Evolutionary conservation across 306 rosid species (phyloP), one percentile per base, ranked within the genome.

Genomic region (Canavalia ensiformis): DNA sequence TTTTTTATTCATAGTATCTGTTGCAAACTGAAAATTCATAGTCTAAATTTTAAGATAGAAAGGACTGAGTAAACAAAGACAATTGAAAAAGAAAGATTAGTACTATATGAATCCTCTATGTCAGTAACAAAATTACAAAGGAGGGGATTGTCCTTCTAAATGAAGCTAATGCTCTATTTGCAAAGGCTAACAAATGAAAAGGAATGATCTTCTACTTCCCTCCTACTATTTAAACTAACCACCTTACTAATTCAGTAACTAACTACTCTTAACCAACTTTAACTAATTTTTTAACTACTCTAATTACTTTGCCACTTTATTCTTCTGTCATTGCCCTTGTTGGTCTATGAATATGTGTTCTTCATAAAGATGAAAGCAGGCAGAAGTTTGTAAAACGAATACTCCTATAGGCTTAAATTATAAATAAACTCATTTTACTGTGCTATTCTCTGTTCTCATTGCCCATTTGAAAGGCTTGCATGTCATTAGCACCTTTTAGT

Each of bases 361-460:
- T 46, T 58, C 76, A 76, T 75, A 35, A 69, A 45, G 45, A 77
- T 72, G 50, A 81, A 81, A 66, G 29, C 50, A 35, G 35, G 75
- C 70, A 50, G 44, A 34, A 60, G 44, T 67, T 55, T 68, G 37
- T 45, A 71, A 76, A 39, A 5, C 35, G n/a, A 7, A 3, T 72
- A 13, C 65, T 63, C 51, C 7, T 0, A 2, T 30, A 46, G 64
- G 56, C 6, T 72, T 66, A 6, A 71, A 65, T 31, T 39, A 67
- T 34, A 72, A 51, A 3, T 49, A 30, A 5, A 65, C 58, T 73
- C 59, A 39, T 56, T 58, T 74, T 66, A 45, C 50, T 44, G 8
- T 41, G 37, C 50, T 81, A 44, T 73, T 66, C 50, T 30, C 37
- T 45, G 42, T 50, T 72, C 30, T 11, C 52, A 37, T 47, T 73